Evolutionary conservation across 305 asterid genomes (phyloP), one percentile per base, ranked within the genome.

Genomic region (Fraxinus sp.): DNA sequence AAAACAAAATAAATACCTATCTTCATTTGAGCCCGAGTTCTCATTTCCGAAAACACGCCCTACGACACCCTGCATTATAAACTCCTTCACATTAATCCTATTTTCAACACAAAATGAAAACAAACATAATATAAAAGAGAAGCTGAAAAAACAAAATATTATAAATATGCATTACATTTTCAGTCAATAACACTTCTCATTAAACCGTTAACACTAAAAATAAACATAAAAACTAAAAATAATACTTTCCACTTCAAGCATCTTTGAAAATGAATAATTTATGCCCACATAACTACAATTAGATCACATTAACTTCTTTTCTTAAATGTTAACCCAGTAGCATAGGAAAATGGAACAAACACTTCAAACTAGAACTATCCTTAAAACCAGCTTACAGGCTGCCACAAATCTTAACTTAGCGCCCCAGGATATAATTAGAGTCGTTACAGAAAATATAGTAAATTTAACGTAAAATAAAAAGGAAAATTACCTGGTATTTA

Each of bases 1-100:
- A 28, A 13, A 68, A 4, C 39, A 36, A 28, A 28, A 46, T 1
- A 80, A 57, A 83, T 85, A 96, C 99, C 98, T 93, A 86, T 96
- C 98, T 68, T 93, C 97, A 83, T 64, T 91, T 16, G 97, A 89
- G 83, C 87, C 88, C 8, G 93, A 89, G 81, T 90, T 90, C 33
- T 94, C 98, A 71, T 90, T 95, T 70, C 98, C 89, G 82, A 96
- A 92, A 28, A 94, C 97, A 37, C 97, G 92, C 26, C 92, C 95
- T 39, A 96, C 95, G 62, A 92, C 98, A 35, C 95, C 99, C 99
- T 93, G 97, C 91, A 86, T 74, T 75, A 83, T 41, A 24, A 75
- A 33, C 14, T n/a, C 2, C 6, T 24, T 68, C 36, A 9, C 36
- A 26, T 68, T 68, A 68, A 26, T 68, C 74, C 74, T 32, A 68